Evolutionary conservation across 1,139 yeast genomes (phyloP).

Genomic region (Williopsis jadinii): DNA sequence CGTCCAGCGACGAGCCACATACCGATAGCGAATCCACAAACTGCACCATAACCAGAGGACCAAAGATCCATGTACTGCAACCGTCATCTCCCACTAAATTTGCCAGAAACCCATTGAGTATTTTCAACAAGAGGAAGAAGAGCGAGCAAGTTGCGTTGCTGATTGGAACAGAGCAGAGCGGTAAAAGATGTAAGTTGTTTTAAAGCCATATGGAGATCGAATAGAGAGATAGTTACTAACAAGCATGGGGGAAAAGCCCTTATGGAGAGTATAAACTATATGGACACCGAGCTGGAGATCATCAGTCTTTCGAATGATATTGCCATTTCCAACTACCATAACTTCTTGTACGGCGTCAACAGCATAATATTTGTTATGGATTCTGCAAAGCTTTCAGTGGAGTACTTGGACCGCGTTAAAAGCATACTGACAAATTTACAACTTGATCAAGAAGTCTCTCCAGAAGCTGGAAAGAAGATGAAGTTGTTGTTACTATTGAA

Average conservation of each 20-base stretch:
- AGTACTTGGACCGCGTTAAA: slow-evolving; percentile 8
- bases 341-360: slow-evolving; percentile 14
- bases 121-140: too few relatives aligned
- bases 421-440: slow-evolving; percentile 2
- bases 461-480: too few relatives aligned
- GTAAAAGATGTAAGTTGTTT: slow-evolving; percentile 12
- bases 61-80: too few relatives aligned
- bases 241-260: slow-evolving; percentile 3
- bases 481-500: slow-evolving; percentile 15
- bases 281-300: slow-evolving; percentile 12
- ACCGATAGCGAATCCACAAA: too few relatives aligned
- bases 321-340: slow-evolving; percentile 12
- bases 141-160: slow-evolving; percentile 4
- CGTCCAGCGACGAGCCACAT: too few relatives aligned
- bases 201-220: too few relatives aligned
- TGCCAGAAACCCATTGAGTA: too few relatives aligned
- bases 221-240: too few relatives aligned
- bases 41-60: too few relatives aligned
- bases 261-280: slow-evolving; percentile 8
- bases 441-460: too few relatives aligned
- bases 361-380: slow-evolving; percentile 15
- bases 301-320: slow-evolving; percentile 15
- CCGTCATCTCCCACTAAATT: too few relatives aligned
- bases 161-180: slow-evolving; percentile 12
- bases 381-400: slow-evolving; percentile 9